Percentiles rank a stretch among this genome's conserved stretches.
Conservation (phyloP, 805 yeast species). For the Pichia gijzeniarum region DNA sequence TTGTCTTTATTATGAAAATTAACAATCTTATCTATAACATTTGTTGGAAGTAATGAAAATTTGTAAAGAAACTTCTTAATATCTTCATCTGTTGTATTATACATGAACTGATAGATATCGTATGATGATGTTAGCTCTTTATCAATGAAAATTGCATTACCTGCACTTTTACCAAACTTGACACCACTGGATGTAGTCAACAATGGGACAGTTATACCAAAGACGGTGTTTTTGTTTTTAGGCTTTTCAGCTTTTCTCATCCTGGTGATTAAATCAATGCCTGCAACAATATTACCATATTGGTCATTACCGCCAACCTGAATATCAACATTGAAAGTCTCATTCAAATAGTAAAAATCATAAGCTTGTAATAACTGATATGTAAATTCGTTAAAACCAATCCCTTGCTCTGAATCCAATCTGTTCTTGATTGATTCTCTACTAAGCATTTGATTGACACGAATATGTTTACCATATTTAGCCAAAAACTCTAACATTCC, state of each 20-base stretch:
- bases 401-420: constrained; percentile 59
- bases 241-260: constrained; percentile 27
- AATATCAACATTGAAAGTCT: constrained; percentile 48
- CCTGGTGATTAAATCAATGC: constrained; percentile 77
- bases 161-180: constrained; percentile 95
- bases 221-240: constrained; percentile 31
- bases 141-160: constrained; percentile 89
- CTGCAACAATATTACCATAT: constrained; percentile 98
- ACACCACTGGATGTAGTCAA: constrained; percentile 84
- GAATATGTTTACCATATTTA: constrained; percentile 65
- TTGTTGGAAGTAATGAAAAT: constrained; percentile 71
- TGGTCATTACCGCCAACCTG: constrained; percentile 98
- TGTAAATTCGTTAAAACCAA: constrained; percentile 91
- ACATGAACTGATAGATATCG: constrained; percentile 79
- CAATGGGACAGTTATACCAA: constrained; percentile 85
- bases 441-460: constrained; percentile 81
- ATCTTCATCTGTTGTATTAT: constrained; percentile 72
- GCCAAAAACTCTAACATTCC: constrained; percentile 73
- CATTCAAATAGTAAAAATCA: constrained; percentile 80
- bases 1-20: constrained; percentile 50
- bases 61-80: constrained; percentile 61
- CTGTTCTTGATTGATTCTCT: constrained; percentile 83
- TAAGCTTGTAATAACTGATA: constrained; percentile 91
- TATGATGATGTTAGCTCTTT: constrained; percentile 68
- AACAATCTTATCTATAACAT: constrained; percentile 49